Evolutionary conservation across 331 rosid genomes (phyloP), one percentile per base, ranked within the genome.

Genomic region (Stylosanthes scabra): DNA sequence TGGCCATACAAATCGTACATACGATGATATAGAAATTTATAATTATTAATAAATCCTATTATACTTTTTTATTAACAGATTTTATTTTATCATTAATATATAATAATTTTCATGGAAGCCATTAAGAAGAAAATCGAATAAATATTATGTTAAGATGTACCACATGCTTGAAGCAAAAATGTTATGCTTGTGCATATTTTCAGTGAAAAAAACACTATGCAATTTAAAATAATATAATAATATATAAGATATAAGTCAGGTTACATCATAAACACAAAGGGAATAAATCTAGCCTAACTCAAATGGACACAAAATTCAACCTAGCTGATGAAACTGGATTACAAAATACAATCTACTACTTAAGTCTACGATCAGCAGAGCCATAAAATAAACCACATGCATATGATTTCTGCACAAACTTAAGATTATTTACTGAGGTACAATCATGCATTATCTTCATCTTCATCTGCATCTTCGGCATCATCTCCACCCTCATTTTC

Each of bases 401-500:
- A 47, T 63, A 14, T 39, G 44, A 39, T 61, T 72, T 66, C 74
- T 28, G 69, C 70, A 71, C 11, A 11, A 54, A 51, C 28, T 61
- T 63, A 67, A 20, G 58, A 61, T 70, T 72, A 41, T 71, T 46
- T 66, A 61, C 67, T 54, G 11, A 42, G 51, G 40, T 29, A 57
- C 13, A 44, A 79, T 69, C 60, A 81, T 11, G 81, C 74, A 37
- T 78, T 82, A 29, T 85, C 89, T 60, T 85, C 74, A 50, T 90
- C 91, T 13, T 78, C 80, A 63, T 85, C 91, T 37, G 50, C 87
- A 39, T 59, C 87, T 6, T 42, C 87, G 27, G 76, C 88, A 0
- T 70, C 88, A 20, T 83, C 97, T 68, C 81, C 93, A 37, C 72
- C 84, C 37, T 81, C 97, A 6, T 56, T 25, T 80, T 90, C 93